Evolutionary conservation across 371 early-diverging fungal species (phyloP).

Genomic region (Sporodiniella umbellata): DNA sequence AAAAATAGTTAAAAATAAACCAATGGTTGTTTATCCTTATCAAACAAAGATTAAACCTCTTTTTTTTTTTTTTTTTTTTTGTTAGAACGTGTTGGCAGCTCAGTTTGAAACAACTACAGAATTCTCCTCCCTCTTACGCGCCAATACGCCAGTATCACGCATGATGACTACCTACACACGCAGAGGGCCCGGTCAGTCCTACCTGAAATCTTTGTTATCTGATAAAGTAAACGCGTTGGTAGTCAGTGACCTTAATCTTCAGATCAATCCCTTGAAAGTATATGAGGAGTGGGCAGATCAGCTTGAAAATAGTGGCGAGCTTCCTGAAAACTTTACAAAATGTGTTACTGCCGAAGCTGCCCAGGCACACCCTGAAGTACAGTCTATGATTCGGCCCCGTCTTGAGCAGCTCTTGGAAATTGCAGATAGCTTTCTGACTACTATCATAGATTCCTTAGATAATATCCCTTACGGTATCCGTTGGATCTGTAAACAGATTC

Average conservation of each 20-base stretch:
- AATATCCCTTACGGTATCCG: constrained; percentile 91
- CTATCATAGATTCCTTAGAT: constrained; percentile 76
- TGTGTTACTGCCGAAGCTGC: constrained; percentile 76
- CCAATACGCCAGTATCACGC: constrained; percentile 94
- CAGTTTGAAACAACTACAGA: constrained; percentile 91
- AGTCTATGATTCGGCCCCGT: constrained; percentile 73
- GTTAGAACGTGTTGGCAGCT: constrained; percentile 79
- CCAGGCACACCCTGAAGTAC: constrained; percentile 64
- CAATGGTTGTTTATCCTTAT: too few species aligned
- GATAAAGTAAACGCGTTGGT: constrained; percentile 76
- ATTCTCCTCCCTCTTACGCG: constrained; percentile 85
- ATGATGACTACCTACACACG: constrained; percentile 97
- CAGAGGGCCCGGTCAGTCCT: constrained; percentile 93
- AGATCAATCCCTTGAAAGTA: constrained; percentile 86
- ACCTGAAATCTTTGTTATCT: constrained; percentile 83
- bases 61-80: too few species aligned
- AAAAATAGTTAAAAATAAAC: background rate
- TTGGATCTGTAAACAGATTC: constrained; percentile 97
- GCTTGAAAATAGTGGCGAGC: constrained; percentile 55
- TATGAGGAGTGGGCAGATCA: constrained; percentile 77
- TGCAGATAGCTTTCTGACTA: constrained; percentile 72
- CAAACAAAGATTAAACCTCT: too few species aligned
- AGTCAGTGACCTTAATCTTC: constrained; percentile 72
- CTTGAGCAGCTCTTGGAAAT: constrained; percentile 76
- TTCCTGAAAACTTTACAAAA: constrained; percentile 40